A percentile compares a stretch with the other conserved stretches of the same genome.
Evolutionary conservation across 2,329 filamentous ascomycete species (phyloP).

Genomic region (Helicocarpus griseus): DNA sequence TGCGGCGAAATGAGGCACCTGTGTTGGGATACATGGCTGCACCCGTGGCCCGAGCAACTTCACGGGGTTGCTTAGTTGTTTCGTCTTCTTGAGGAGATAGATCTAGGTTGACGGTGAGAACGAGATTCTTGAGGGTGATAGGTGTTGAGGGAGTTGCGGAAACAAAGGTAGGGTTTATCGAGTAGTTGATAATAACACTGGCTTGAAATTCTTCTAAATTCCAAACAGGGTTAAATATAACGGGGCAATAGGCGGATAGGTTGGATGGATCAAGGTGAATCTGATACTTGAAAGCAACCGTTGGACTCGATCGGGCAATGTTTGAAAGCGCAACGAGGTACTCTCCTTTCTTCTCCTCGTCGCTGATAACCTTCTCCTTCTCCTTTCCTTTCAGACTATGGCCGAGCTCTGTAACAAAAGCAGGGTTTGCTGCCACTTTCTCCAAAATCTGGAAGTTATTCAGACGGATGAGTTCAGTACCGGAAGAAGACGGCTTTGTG

Average conservation of each 20-base stretch:
- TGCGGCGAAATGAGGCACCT: constrained; percentile 36
- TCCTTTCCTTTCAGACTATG: constrained; percentile 8
- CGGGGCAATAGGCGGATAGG: constrained; percentile 54
- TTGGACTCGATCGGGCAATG: constrained; percentile 53
- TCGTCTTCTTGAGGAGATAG: constrained; percentile 29
- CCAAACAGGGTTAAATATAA: constrained; percentile 68
- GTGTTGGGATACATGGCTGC: constrained; percentile 39
- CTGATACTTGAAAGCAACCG: constrained; percentile 87
- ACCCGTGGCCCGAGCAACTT: constrained; percentile 30
- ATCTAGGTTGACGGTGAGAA: constrained; percentile 50
- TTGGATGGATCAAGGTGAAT: constrained; percentile 59
- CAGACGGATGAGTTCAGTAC: constrained; percentile 61
- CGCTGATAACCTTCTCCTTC: constrained; percentile 22
- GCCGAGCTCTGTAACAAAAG: constrained; percentile 65
- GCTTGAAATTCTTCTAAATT: constrained; percentile 76
- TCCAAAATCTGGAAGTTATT: constrained; percentile 84
- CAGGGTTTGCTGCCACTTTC: constrained; percentile 85
- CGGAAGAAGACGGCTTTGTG: constrained; percentile 28
- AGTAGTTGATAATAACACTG: constrained; percentile 77
- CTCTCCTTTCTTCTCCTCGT: constrained; percentile 58
- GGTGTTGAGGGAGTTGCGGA: constrained; percentile 33
- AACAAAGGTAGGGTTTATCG: constrained; percentile 62
- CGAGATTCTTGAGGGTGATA: constrained; percentile 63
- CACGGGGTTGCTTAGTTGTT: constrained; percentile 37
- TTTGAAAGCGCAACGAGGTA: constrained; percentile 67